phyloP scores from a whole-genome alignment of 768 basidiomycete species.

The Tulasnella calospora region DNA sequence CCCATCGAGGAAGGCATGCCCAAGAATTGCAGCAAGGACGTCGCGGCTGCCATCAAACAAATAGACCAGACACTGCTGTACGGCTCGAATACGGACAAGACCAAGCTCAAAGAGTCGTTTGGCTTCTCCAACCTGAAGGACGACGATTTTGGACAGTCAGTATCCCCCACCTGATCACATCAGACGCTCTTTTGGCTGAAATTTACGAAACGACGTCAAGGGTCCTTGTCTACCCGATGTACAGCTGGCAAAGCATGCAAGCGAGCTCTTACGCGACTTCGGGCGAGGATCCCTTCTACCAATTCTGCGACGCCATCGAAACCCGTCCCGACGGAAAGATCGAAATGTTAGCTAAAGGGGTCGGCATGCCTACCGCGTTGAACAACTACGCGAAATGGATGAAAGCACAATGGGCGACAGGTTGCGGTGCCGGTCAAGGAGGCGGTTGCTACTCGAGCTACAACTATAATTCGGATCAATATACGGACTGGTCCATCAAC shows the following conservation, averaged over 20 bases:
- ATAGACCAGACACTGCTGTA: neutral
- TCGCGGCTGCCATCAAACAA: neutral
- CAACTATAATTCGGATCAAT: neutral
- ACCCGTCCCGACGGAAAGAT: conserved; percentile 7
- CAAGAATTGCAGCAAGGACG: conserved; percentile 26
- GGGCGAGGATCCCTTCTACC: neutral
- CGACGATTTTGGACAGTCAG: neutral
- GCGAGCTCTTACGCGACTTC: neutral
- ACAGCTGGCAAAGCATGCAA: conserved; percentile 2
- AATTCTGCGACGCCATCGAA: conserved; percentile 23
- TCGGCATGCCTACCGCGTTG: neutral
- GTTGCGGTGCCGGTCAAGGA: neutral
- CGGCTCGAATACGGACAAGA: neutral
- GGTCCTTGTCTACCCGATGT: neutral
- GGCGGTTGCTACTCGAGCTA: neutral
- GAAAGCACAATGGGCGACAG: neutral
- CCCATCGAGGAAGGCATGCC: conserved; percentile 26
- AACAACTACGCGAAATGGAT: neutral
- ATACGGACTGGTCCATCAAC: neutral
- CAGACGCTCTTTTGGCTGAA: neutral
- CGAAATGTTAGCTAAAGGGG: neutral
- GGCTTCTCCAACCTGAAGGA: neutral
- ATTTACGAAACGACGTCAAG: neutral
- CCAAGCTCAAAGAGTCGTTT: neutral
- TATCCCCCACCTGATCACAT: neutral